A percentile compares a stretch with the other conserved stretches of the same genome.
Evolutionary conservation across 2,329 filamentous ascomycete species (phyloP).

Genomic region (Colletotrichum musicola): DNA sequence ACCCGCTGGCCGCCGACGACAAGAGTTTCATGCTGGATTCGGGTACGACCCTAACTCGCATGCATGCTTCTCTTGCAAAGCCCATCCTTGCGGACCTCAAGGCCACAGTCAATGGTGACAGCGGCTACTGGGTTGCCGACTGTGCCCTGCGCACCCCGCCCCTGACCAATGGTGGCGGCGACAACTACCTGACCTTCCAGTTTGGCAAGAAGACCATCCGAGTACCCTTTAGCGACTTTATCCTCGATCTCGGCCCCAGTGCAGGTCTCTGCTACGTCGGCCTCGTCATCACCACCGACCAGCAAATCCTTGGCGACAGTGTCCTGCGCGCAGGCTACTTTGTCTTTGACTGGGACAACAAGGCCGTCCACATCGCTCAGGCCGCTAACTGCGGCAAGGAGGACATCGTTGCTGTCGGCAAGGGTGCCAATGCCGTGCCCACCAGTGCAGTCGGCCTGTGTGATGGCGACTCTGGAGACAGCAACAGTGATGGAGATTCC

Average conservation of each 20-base stretch:
- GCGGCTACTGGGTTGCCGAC: conserved; percentile 58
- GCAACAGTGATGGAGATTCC: conserved; percentile 4
- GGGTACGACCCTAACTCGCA: conserved; percentile 62
- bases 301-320: conserved; percentile 59
- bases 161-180: conserved; percentile 47
- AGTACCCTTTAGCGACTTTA: conserved; percentile 62
- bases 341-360: conserved; percentile 60
- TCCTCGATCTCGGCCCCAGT: conserved; percentile 55
- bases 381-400: conserved; percentile 54
- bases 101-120: conserved; percentile 51
- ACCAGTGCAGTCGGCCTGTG: conserved; percentile 50
- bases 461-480: conserved; percentile 42
- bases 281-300: conserved; percentile 52
- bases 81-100: conserved; percentile 59
- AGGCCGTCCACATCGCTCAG: conserved; percentile 55
- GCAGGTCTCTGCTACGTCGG: conserved; percentile 57
- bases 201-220: conserved; percentile 57
- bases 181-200: conserved; percentile 57
- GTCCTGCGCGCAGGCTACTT: conserved; percentile 60
- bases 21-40: conserved; percentile 64
- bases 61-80: conserved; percentile 57
- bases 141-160: conserved; percentile 52
- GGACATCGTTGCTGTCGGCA: conserved; percentile 53
- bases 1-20: conserved; percentile 47
- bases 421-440: conserved; percentile 49